Evolutionary conservation across 768 basidiomycete genomes (phyloP), one percentile per base, ranked within the genome.

Genomic region (Podaxis rugospora): DNA sequence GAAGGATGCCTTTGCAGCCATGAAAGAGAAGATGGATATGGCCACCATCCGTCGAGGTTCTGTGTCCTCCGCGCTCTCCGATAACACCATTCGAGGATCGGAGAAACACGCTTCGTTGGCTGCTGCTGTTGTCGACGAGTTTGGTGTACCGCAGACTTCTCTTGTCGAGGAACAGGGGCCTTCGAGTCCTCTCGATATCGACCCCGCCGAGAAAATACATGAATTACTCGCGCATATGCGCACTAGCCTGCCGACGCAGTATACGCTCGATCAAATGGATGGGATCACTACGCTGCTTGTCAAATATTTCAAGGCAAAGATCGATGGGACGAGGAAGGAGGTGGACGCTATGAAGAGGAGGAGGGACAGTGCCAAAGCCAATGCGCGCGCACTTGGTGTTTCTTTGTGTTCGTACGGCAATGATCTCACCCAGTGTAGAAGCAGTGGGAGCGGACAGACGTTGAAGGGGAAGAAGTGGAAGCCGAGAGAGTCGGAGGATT

Each of bases 261-360:
- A 52, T 23, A 46, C 51, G 16, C 59, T 60, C n/a, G 51, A 60
- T 21, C 51, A 60, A 18, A 60, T 60, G 51, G 51, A 53, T 11
- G 21, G n/a, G 14, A 42, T 35, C n/a, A 42, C 51, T 13, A 18
- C 25, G 7, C 51, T 46, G 14, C 51, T 88, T 36, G 70, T 87
- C 52, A 66, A 75, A 1, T 77, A 83, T 51, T 83, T 85, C 70
- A 83, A 80, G 40, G 72, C 76, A 2, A 82, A 83, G 51, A 72
- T 84, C 4, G 76, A 83, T 7, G 85, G 87, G 49, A 78, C 77
- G 0, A 68, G 73, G 40, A 77, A 76, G 58, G 83, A 85, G 52
- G 70, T 89, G 3, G 71, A 77, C 36, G 76, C 75, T 37, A 75
- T 83, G 46, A 79, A 81, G 53, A 74, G 69, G 50, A 76, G 72